Evolutionary conservation across 2,329 filamentous ascomycete genomes (phyloP).

Genomic region (Sordariomycetes sp.): DNA sequence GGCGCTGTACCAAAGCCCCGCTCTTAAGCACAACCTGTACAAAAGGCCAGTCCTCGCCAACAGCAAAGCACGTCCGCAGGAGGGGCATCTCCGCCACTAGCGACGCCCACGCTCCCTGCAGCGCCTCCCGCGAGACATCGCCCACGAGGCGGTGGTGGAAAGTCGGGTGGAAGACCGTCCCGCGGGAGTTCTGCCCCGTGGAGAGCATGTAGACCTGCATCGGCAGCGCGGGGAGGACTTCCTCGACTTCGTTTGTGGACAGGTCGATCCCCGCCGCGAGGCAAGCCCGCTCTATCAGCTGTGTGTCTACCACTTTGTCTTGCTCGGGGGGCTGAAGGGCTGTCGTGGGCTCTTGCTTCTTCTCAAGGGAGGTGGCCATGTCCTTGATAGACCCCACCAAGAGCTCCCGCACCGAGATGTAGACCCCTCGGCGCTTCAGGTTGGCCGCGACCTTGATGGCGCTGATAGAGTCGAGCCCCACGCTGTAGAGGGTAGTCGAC

Average conservation of each 20-base stretch:
- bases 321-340: background rate
- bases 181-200: constrained; percentile 58
- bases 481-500: constrained; percentile 62
- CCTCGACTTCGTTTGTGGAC: constrained; percentile 33
- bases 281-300: background rate
- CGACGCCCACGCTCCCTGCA: constrained; percentile 50
- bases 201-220: constrained; percentile 76
- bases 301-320: background rate
- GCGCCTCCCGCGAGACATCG: constrained; percentile 18
- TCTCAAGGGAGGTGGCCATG: constrained; percentile 36
- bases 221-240: constrained; percentile 57
- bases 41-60: constrained; percentile 43
- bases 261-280: constrained; percentile 16
- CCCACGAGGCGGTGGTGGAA: constrained; percentile 52
- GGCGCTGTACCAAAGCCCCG: constrained; percentile 13
- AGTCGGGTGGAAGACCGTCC: constrained; percentile 60
- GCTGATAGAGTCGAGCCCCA: constrained; percentile 86
- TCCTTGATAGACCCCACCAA: constrained; percentile 52
- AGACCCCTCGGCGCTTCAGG: constrained; percentile 52
- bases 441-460: constrained; percentile 73
- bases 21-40: constrained; percentile 47
- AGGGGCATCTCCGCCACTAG: constrained; percentile 49
- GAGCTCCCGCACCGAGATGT: constrained; percentile 60
- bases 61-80: constrained; percentile 57
- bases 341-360: background rate